Conservation (phyloP, 179 eudicot species). For the Amaranthus tricolor region DNA sequence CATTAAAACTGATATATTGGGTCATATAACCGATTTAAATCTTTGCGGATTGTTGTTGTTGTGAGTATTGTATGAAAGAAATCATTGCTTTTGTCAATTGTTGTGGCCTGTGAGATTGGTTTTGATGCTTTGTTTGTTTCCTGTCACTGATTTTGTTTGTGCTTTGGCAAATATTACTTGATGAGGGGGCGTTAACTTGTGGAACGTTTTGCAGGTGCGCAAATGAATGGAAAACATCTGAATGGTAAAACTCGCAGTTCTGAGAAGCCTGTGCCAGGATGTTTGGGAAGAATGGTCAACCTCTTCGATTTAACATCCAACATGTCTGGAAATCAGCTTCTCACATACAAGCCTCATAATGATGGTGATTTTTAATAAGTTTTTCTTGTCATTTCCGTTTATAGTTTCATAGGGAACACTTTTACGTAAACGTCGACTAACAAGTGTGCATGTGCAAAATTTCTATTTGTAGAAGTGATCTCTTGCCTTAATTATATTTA, state of each 20-base stretch:
- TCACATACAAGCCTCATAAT: slow-evolving; percentile 72
- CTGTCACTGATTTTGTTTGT: neutral
- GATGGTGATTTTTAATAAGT: slow-evolving; percentile 50
- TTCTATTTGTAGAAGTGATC: neutral
- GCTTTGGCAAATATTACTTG: neutral
- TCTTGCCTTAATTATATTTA: neutral
- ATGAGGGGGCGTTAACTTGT: slow-evolving; percentile 12
- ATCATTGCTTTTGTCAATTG: neutral
- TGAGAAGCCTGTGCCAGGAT: slow-evolving; percentile 71
- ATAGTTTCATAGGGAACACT: slow-evolving; percentile 1
- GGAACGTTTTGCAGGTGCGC: slow-evolving; percentile 37
- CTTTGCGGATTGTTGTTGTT: neutral
- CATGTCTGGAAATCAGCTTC: slow-evolving; percentile 59
- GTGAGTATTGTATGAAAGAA: neutral
- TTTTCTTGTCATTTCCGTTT: neutral
- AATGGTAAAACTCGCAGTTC: slow-evolving; percentile 40
- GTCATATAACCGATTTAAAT: neutral
- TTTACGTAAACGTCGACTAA: neutral
- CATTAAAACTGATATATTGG: too few species aligned
- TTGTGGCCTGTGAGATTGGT: neutral
- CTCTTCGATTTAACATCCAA: slow-evolving; percentile 70
- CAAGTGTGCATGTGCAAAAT: too few species aligned
- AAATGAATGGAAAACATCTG: slow-evolving; percentile 58
- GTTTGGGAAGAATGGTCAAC: slow-evolving; percentile 92
- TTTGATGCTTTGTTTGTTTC: too few species aligned